A percentile compares a stretch with the other conserved stretches of the same genome.
phyloP scores from a whole-genome alignment of 2,329 filamentous ascomycete species.

The Hawksworthiomyces lignivorus region DNA sequence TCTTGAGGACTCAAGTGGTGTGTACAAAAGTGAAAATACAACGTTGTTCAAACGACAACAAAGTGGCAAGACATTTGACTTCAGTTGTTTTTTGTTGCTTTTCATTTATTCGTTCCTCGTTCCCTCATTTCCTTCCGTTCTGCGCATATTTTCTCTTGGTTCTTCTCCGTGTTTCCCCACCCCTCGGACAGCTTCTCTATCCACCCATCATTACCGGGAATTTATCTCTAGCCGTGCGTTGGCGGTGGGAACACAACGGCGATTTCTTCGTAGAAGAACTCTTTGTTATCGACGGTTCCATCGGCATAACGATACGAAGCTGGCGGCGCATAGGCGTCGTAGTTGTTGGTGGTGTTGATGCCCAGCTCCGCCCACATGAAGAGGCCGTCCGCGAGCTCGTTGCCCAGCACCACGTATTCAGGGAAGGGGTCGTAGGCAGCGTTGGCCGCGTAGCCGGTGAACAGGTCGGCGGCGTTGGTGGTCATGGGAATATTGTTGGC shows the following conservation, averaged over 20 bases:
- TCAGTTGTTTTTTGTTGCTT: too few species aligned
- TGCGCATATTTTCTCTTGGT: too few species aligned
- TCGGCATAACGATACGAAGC: neutral
- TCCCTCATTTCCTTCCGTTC: too few species aligned
- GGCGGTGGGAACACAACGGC: neutral
- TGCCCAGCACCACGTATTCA: slow-evolving; percentile 29
- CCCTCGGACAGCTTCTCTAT: too few species aligned
- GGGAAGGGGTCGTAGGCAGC: slow-evolving; percentile 38
- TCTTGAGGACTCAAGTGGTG: too few species aligned
- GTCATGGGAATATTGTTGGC: slow-evolving; percentile 26
- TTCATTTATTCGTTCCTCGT: too few species aligned
- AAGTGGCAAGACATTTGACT: too few species aligned
- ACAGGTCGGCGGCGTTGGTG: slow-evolving; percentile 21
- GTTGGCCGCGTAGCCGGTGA: slow-evolving; percentile 24
- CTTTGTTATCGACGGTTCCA: neutral
- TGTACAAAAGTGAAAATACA: too few species aligned
- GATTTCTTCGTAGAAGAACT: neutral
- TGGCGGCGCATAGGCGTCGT: slow-evolving; percentile 3
- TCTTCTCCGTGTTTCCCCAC: too few species aligned
- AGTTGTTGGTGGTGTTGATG: slow-evolving; percentile 6
- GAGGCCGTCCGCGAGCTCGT: neutral
- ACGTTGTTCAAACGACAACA: too few species aligned
- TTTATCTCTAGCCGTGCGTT: slow-evolving; percentile 1
- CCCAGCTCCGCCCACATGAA: slow-evolving; percentile 5
- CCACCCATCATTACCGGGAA: too few species aligned